phyloP scores from a whole-genome alignment of 2,329 filamentous ascomycete species.

The Exophiala sp. region DNA sequence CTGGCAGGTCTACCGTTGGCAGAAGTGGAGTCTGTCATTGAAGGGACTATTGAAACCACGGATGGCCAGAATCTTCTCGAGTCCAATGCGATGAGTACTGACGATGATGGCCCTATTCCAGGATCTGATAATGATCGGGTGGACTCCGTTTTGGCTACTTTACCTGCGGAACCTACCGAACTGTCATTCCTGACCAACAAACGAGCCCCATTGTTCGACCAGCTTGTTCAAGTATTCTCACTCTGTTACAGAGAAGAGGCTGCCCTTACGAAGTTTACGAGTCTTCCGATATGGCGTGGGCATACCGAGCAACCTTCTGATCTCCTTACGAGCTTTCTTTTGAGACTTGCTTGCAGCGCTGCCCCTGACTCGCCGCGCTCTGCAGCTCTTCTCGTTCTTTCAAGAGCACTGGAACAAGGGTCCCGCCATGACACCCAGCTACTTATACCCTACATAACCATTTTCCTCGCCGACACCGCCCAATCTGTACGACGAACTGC shows the following conservation, averaged over 20 bases:
- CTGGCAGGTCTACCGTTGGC: conserved; percentile 67
- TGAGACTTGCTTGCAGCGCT: conserved; percentile 19
- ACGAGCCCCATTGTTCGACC: conserved; percentile 35
- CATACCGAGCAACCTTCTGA: conserved; percentile 2
- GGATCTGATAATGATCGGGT: conserved; percentile 31
- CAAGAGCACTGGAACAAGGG: conserved; percentile 50
- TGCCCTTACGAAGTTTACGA: conserved; percentile 34
- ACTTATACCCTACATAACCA: conserved; percentile 73
- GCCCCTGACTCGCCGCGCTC: conserved; percentile 38
- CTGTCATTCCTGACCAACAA: conserved; percentile 36
- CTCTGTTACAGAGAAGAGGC: conserved; percentile 32
- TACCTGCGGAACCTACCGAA: conserved; percentile 30
- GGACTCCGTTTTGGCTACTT: conserved; percentile 32
- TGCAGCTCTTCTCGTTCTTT: conserved; percentile 16
- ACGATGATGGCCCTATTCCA: conserved; percentile 23
- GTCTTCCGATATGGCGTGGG: conserved; percentile 36
- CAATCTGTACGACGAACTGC: conserved; percentile 71
- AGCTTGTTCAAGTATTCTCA: conserved; percentile 37
- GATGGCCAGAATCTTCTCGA: conserved; percentile 47
- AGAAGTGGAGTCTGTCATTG: conserved; percentile 66
- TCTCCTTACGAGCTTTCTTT: conserved; percentile 22
- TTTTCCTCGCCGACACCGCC: conserved; percentile 68
- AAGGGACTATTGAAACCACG: conserved; percentile 58
- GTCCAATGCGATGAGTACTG: conserved; percentile 49
- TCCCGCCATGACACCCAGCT: conserved; percentile 64